Evolutionary conservation across 2,329 filamentous ascomycete genomes (phyloP), one percentile per base, ranked within the genome.

Genomic region (Neonectria coccinea): DNA sequence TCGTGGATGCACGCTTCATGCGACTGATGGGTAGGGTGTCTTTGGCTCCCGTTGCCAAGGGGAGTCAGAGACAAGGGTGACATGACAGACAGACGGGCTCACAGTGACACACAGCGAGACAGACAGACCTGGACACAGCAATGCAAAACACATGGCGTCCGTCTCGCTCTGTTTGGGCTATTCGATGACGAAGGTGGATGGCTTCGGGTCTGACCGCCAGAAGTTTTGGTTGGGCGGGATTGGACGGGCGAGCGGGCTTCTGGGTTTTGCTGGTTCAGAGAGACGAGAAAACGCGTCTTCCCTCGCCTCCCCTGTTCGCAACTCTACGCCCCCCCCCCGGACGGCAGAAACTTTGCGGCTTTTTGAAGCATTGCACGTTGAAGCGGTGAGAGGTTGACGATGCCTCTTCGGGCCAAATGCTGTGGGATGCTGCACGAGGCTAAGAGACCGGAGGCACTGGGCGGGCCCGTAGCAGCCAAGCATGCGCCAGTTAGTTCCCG

Each of bases 361-460:
- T 74, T 74, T 70, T 67, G 68, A 57, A 59, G 60, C 56, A 65
- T 60, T 52, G 59, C 57, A 65, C 22, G 48, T 65, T 56, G 70
- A 74, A 67, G 72, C 72, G 72, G 72, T 74, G 72, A 74, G 63
- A 64, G 67, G 60, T 73, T 67, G 62, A 55, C 72, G 70, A 74
- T 74, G 53, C 72, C 72, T 57, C 54, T 74, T 74, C 47, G 55
- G 69, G 72, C 58, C 63, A 69, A 68, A 52, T 29, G 41, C 56
- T 67, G 67, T 67, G 58, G 66, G 52, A 70, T 69, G 60, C 70
- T 71, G 69, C 68, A 73, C 68, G 65, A 65, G 68, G 66, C 69
- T 68, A 73, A 74, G 56, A 47, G 56, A 56, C 39, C 56, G 68
- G 64, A 66, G 58, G 50, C 56, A 64, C 58, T 66, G 41, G 55